Evolutionary conservation across 805 yeast genomes (phyloP), one percentile per base, ranked within the genome.

Genomic region (Schwanniomyces occidentalis): DNA sequence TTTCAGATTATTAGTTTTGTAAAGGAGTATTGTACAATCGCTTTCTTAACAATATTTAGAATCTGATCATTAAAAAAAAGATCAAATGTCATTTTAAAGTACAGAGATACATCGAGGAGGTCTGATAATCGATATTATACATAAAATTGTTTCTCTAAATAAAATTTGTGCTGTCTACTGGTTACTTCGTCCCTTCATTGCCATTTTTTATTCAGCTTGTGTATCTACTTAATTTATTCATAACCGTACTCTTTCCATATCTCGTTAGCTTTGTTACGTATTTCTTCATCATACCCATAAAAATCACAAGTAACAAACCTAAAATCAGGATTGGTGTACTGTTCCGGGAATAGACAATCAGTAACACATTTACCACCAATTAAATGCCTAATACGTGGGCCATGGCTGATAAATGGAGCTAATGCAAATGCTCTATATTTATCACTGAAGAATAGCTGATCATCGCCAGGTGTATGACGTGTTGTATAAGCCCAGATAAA

Each of bases 401-500:
- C 40, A 24, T 42, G 44, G 10, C 39, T 23, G 24, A 51, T 41
- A 28, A 52, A 54, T 24, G 58, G 59, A 7, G 55, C 54, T 33
- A 52, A 40, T 4, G 57, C 39, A 30, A 50, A 52, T 5, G 56
- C 34, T 10, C 27, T 19, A 4, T 17, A 16, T 27, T 47, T 49
- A 28, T 54, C 51, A 5, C 33, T 35, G 32, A 43, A 54, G 24
- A 35, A 34, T 24, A 24, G 20, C 30, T 50, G 52, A 30, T 51
- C 54, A n/a, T 34, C 40, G 21, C 30, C 47, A 12, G 59, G 58
- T 1, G 56, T 45, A 38, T 52, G 57, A 37, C 58, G 40, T 13
- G 59, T 54, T 8, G 34, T 35, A 32, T 51, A 53, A 13, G 58
- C 57, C 59, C 59, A 54, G 27, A 51, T 33, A 14, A 54, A 35